phyloP scores from a whole-genome alignment of 2,329 filamentous ascomycete genomes.

The Beauveria medogensis region DNA sequence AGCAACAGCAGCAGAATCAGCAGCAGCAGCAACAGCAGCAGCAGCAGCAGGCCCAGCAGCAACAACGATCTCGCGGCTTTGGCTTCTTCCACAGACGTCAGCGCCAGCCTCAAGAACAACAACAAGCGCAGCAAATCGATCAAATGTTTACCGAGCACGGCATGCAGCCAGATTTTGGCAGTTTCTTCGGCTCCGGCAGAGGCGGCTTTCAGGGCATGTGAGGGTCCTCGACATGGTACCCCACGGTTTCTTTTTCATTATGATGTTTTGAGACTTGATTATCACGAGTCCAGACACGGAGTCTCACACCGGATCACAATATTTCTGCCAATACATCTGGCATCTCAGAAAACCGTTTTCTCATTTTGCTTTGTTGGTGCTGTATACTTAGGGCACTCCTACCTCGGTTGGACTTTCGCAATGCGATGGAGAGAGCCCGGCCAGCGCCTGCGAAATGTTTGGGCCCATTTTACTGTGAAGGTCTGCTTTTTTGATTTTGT shows the following conservation, averaged over 20 bases:
- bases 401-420: too few relatives aligned
- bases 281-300: not conserved
- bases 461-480: too few relatives aligned
- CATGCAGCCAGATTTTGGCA: slow-evolving; percentile 38
- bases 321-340: not conserved
- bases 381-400: too few relatives aligned
- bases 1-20: slow-evolving; percentile 25
- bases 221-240: slow-evolving; percentile 31
- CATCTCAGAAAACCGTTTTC: too few relatives aligned
- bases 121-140: slow-evolving; percentile 35
- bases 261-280: not conserved
- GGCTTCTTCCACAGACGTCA: slow-evolving; percentile 18
- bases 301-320: too few relatives aligned
- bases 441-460: too few relatives aligned
- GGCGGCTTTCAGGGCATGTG: slow-evolving; percentile 36
- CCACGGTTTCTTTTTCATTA: slow-evolving; percentile 19
- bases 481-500: not conserved
- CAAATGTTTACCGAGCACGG: slow-evolving; percentile 41
- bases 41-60: slow-evolving; percentile 26
- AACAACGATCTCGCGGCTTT: slow-evolving; percentile 25
- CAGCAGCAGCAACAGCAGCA: slow-evolving; percentile 15
- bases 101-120: slow-evolving; percentile 17
- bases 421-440: too few relatives aligned
- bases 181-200: slow-evolving; percentile 37
- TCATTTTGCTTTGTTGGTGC: too few relatives aligned